Base-by-base conservation (phyloP, 371 early-diverging fungal species). In the Racocetra persica region DNA sequence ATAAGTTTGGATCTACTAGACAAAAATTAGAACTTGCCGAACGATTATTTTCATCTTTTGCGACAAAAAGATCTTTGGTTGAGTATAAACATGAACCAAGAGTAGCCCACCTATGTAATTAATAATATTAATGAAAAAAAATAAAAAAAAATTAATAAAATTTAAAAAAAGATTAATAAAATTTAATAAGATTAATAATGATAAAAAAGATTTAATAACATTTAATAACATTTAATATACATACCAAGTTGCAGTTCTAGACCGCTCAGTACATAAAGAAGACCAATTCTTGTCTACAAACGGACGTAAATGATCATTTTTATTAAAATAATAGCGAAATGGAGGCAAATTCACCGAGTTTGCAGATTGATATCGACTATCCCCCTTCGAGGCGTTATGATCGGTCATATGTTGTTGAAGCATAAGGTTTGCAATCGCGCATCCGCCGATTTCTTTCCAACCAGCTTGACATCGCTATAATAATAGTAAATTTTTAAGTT, bases 371-470 rank as follows among this genome's bases (percentile, higher is more conserved):
- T 90, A 89, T 81, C 85, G 81, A 66, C 79, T 51, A 38, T 91
- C 89, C 73, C 85, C 86, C 16, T 86, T 74, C 28, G 86, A 86
- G 18, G 75, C 81, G 4, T 81, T 80, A 45, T 45, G 55, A 13
- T 81, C 81, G 38, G 78, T 80, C 69, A 90, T 78, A 18, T 90
- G 90, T 73, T 90, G 85, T 45, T 91, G 88, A 6, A 92, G 81
- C 52, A 88, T 88, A 45, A 93, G 79, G 79, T 92, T 92, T 59
- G 93, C 92, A 26, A 93, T 88, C 0, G 92, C 87, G 1, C 91
- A 90, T 11, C 90, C 88, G 38, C 90, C 89, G 7, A 92, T 91
- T 79, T 92, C 92, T 81, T 93, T 92, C 93, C 93, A 93, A 28
- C 91, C 90, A 10, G 91, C 92, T 18, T 90, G 88, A 4, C 90